Evolutionary conservation across 2,329 filamentous ascomycete species (phyloP), one percentile per base, ranked within the genome.

Genomic region (Dactylellina haptotyla): DNA sequence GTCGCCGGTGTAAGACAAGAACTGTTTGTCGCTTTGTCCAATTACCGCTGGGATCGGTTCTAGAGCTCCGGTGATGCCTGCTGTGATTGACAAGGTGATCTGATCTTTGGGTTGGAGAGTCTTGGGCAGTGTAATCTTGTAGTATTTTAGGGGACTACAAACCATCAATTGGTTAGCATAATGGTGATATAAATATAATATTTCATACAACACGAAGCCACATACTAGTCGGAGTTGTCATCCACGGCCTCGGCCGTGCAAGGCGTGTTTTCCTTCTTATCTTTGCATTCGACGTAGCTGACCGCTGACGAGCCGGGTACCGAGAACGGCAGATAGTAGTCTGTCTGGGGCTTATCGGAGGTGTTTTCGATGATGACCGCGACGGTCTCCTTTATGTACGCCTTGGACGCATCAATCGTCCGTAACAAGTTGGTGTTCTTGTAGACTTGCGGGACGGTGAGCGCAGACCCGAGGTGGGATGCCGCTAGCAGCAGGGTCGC

Each of bases 361-460:
- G 91, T 85, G 81, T 99, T 99, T 84, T 97, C 90, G 75, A 99
- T 88, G 57, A 96, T 85, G n/a, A 97, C 89, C 82, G 98, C 97
- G 85, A 97, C 88, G 12, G 89, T 90, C 82, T 98, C 94, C 80
- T 93, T 89, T 63, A 89, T 88, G 79, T 95, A 98, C 77, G 88
- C 91, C 85, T 97, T 98, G 82, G 98, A 94, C 69, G 97, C 83
- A 77, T 96, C 97, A 79, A 96, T 89, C 76, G 90, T 89, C 79
- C 95, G 91, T 57, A 98, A 90, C 28, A 98, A 83, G 81, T 99
- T 98, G 82, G 86, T 86, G 82, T 99, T 97, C 83, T 93, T 92
- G 84, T 97, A 99, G 77, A 93, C 91, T 80, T 92, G 91, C 12
- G 93, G 90, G 61, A 94, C 93, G 81, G 87, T 90, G 84, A 97